Conservation (phyloP, 768 basidiomycete species). For the Podaxis sp. region DNA sequence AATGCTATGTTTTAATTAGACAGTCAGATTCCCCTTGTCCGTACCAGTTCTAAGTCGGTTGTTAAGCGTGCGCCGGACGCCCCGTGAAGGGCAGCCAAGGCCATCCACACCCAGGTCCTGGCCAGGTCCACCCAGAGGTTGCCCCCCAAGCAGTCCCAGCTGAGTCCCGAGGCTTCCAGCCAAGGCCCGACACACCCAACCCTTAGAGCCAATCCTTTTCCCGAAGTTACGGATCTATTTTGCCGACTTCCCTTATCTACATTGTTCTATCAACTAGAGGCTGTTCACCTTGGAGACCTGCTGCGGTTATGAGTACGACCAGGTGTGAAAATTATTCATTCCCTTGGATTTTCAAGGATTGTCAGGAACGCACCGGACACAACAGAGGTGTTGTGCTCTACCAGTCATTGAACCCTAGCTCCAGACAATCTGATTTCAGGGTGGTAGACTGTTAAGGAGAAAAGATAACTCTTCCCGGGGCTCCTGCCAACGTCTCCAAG, state of each 20-base stretch:
- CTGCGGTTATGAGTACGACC: conserved; percentile 77
- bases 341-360: conserved; percentile 74
- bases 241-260: conserved; percentile 78
- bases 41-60: conserved; percentile 72
- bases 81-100: conserved; percentile 40
- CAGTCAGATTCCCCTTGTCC: conserved; percentile 82
- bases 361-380: conserved; percentile 69
- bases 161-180: conserved; percentile 25
- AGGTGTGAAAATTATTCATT: conserved; percentile 65
- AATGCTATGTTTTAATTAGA: conserved; percentile 85
- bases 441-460: conserved; percentile 70
- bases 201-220: conserved; percentile 69
- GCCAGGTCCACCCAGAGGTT: conserved; percentile 25
- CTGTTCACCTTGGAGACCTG: conserved; percentile 81
- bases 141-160: conserved; percentile 28
- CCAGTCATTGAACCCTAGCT: conserved; percentile 70
- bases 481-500: conserved; percentile 56
- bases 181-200: conserved; percentile 32
- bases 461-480: conserved; percentile 79
- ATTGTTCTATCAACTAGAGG: conserved; percentile 79
- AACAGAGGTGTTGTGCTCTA: conserved; percentile 68
- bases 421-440: conserved; percentile 73
- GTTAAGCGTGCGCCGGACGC: conserved; percentile 62
- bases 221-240: conserved; percentile 76
- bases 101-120: conserved; percentile 23